phyloP scores from a whole-genome alignment of 257 asterid species.

The Mitragyna speciosa region DNA sequence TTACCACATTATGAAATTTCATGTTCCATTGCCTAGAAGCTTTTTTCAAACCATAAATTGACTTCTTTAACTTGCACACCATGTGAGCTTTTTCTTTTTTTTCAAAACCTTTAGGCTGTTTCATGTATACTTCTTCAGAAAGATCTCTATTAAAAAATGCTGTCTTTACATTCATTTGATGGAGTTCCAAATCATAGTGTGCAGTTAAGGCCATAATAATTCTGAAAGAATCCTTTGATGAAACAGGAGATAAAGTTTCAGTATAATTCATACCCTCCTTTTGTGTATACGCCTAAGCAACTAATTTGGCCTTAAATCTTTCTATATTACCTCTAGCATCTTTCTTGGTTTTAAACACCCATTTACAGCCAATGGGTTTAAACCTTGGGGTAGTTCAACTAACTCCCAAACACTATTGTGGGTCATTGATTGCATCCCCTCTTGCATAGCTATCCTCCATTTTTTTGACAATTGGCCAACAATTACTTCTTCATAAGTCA shows the following conservation, averaged over 20 bases:
- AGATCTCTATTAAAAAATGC: neutral
- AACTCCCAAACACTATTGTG: neutral
- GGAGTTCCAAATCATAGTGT: neutral
- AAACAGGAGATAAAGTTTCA: neutral
- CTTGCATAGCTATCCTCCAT: neutral
- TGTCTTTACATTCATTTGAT: neutral
- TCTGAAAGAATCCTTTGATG: neutral
- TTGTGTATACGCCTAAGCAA: neutral
- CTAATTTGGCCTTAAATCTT: neutral
- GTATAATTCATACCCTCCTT: slow-evolving; percentile 1
- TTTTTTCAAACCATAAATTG: neutral
- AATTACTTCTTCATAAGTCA: neutral
- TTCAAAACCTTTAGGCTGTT: neutral
- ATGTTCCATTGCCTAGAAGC: neutral
- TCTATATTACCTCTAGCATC: neutral
- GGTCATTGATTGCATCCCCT: neutral
- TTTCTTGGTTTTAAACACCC: neutral
- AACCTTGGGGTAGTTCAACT: neutral
- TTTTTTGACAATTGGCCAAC: neutral
- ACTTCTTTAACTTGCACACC: neutral
- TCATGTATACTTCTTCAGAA: neutral
- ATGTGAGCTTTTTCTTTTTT: neutral
- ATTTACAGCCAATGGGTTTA: neutral
- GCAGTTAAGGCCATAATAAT: neutral
- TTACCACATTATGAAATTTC: slow-evolving; percentile 1